Conservation (phyloP, 1,284 basidiomycete species). For the Naganishia sp. region DNA sequence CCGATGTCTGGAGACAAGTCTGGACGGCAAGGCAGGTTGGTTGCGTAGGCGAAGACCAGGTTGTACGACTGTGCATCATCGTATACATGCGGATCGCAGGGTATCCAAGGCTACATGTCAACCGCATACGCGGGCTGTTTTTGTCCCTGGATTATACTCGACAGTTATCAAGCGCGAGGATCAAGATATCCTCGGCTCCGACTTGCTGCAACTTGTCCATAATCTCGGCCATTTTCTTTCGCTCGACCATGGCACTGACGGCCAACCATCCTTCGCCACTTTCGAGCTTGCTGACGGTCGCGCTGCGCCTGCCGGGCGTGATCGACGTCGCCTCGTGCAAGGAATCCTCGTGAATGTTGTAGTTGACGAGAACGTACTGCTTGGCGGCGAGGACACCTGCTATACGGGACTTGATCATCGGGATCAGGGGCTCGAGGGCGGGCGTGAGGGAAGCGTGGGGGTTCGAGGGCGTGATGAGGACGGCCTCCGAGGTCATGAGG, state of each 20-base stretch:
- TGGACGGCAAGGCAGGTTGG: conserved; percentile 3
- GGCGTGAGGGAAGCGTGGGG: conserved; percentile 67
- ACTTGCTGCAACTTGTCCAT: conserved; percentile 84
- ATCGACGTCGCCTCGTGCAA: conserved; percentile 68
- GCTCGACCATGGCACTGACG: conserved; percentile 89
- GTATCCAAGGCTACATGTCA: conserved; percentile 9
- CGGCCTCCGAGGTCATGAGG: conserved; percentile 83
- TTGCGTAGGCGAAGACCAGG: neutral
- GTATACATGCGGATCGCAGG: neutral
- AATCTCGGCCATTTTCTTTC: conserved; percentile 74
- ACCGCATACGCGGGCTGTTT: neutral
- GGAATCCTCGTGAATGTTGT: conserved; percentile 74
- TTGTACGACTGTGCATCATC: neutral
- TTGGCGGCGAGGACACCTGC: conserved; percentile 89
- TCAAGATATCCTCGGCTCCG: conserved; percentile 87
- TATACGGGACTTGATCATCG: conserved; percentile 81
- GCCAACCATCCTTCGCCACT: conserved; percentile 74
- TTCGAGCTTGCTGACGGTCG: conserved; percentile 86
- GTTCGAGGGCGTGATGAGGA: conserved; percentile 79
- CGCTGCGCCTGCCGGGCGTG: conserved; percentile 86
- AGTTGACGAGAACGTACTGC: conserved; percentile 86
- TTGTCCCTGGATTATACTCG: conserved; percentile 64
- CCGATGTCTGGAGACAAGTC: neutral
- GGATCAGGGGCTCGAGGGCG: conserved; percentile 62
- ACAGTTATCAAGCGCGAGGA: conserved; percentile 90